Evolutionary conservation across 2,329 filamentous ascomycete species (phyloP).

Genomic region (Penicillium hordei): DNA sequence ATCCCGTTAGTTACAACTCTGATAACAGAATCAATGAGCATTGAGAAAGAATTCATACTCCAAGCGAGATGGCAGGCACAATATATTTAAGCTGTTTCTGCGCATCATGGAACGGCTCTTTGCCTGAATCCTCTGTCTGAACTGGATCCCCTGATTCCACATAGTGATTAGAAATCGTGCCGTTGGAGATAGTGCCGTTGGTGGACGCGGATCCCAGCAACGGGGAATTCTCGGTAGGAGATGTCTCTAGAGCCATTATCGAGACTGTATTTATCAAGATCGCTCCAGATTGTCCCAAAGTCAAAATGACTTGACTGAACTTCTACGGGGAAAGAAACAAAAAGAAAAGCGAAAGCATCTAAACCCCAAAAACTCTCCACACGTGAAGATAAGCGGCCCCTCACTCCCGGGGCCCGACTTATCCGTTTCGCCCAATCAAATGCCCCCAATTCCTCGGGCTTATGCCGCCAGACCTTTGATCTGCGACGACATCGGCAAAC

Average conservation of each 20-base stretch:
- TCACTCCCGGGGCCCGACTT: conserved; percentile 5
- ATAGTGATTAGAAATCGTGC: conserved; percentile 25
- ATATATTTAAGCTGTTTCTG: conserved; percentile 56
- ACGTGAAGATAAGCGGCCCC: conserved; percentile 1
- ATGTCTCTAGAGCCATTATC: conserved; percentile 27
- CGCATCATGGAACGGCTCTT: conserved; percentile 46
- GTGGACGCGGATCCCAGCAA: conserved; percentile 40
- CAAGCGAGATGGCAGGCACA: conserved; percentile 61
- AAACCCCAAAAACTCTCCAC: not conserved
- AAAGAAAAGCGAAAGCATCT: not conserved
- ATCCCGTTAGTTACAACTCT: conserved; percentile 7
- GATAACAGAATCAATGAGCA: not conserved
- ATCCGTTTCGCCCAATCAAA: conserved; percentile 6
- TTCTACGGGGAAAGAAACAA: not conserved
- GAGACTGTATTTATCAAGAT: conserved; percentile 1
- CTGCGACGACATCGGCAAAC: conserved; percentile 1
- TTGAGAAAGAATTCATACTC: conserved; percentile 48
- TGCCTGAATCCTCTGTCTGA: conserved; percentile 23
- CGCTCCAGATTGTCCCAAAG: not conserved
- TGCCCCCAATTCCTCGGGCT: not conserved
- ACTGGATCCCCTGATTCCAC: conserved; percentile 20
- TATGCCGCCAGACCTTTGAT: not conserved
- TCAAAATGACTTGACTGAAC: conserved; percentile 2
- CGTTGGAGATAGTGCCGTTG: conserved; percentile 28
- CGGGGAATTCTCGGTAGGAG: conserved; percentile 46